Conservation (phyloP, 1,139 yeast species). For the Diutina pseudorugosa region DNA sequence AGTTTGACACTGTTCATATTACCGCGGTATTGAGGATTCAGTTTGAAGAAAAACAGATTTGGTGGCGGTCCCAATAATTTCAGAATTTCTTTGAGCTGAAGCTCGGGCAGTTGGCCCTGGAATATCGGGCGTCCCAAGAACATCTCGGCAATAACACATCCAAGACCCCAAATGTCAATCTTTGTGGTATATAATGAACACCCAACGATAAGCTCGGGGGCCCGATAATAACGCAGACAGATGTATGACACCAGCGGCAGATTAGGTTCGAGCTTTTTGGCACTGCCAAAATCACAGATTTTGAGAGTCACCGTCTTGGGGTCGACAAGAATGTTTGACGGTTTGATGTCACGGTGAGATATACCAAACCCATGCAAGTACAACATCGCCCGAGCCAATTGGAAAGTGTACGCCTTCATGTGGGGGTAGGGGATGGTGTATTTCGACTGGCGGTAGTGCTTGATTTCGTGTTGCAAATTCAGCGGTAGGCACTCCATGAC, state of each 20-base stretch:
- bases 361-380: slow-evolving; percentile 71
- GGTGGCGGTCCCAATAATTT: slow-evolving; percentile 70
- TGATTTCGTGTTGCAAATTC: slow-evolving; percentile 62
- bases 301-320: slow-evolving; percentile 54
- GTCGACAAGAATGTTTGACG: slow-evolving; percentile 65
- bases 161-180: slow-evolving; percentile 79
- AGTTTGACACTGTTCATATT: slow-evolving; percentile 59
- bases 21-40: slow-evolving; percentile 65
- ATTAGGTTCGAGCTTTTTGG: slow-evolving; percentile 59
- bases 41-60: slow-evolving; percentile 58
- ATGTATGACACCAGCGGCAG: slow-evolving; percentile 72
- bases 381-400: slow-evolving; percentile 71
- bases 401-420: slow-evolving; percentile 69
- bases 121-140: slow-evolving; percentile 69
- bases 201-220: slow-evolving; percentile 74
- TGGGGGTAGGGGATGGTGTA: slow-evolving; percentile 60
- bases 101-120: slow-evolving; percentile 66
- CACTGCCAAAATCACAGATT: slow-evolving; percentile 76
- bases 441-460: slow-evolving; percentile 51
- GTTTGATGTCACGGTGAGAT: slow-evolving; percentile 74
- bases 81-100: slow-evolving; percentile 67
- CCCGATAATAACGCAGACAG: slow-evolving; percentile 71
- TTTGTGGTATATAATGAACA: slow-evolving; percentile 66
- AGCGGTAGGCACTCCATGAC: slow-evolving; percentile 85
- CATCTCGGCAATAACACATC: slow-evolving; percentile 81